Conservation (phyloP, 176 grass and related monocot genomes). For the Eremochloa ophiuroides region DNA sequence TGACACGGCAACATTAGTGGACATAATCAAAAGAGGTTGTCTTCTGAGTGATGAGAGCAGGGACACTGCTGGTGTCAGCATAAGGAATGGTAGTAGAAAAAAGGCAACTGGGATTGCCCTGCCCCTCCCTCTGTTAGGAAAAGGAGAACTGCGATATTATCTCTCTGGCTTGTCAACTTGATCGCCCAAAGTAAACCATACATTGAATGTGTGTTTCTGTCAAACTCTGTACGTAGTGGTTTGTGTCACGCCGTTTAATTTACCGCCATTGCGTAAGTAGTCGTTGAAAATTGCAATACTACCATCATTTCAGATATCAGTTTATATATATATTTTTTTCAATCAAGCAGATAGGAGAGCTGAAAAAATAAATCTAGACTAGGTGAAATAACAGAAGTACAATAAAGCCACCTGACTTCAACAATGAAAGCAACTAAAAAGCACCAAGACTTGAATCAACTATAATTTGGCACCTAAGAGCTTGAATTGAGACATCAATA, state of each 20-base stretch:
- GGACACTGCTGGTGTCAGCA: conserved; percentile 22
- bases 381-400: no score
- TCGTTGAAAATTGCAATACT: conserved; percentile 2
- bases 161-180: neutral
- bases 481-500: no score
- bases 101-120: neutral
- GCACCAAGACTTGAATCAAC: no score
- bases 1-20: conserved; percentile 28
- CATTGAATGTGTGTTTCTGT: neutral
- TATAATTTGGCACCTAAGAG: no score
- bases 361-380: no score
- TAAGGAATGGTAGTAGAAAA: neutral
- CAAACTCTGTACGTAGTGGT: neutral
- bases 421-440: no score
- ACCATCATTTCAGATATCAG: no score
- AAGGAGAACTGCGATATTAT: neutral
- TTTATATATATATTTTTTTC: no score
- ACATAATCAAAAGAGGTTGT: conserved; percentile 6
- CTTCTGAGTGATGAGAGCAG: neutral
- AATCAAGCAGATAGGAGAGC: no score
- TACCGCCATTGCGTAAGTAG: neutral
- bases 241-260: conserved; percentile 4
- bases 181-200: neutral
- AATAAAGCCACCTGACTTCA: no score
- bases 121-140: neutral